Conservation (phyloP, 768 basidiomycete species). For the Boletus vinaceobasis region DNA sequence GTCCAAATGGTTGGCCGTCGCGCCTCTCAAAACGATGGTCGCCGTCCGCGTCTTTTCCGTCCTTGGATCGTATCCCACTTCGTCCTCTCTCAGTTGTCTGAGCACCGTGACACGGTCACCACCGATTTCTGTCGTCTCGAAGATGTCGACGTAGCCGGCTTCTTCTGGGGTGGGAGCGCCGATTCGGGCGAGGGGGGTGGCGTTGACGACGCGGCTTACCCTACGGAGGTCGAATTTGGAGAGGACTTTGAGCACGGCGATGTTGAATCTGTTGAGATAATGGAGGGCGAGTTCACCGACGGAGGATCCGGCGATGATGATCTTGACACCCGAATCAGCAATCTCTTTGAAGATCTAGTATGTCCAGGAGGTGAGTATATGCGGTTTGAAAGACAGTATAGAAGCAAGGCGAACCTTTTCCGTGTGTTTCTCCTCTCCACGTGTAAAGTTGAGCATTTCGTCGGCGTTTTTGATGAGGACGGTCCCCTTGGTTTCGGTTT, state of each 20-base stretch:
- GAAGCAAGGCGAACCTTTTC: slow-evolving; percentile 58
- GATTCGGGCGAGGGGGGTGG: slow-evolving; percentile 92
- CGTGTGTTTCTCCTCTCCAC: slow-evolving; percentile 93
- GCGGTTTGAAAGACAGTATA: background rate
- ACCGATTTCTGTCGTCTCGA: slow-evolving; percentile 94
- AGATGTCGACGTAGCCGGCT: slow-evolving; percentile 88
- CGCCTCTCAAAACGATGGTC: slow-evolving; percentile 93
- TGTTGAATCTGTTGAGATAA: slow-evolving; percentile 90
- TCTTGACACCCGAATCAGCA: slow-evolving; percentile 89
- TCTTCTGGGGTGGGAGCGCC: slow-evolving; percentile 97
- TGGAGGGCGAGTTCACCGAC: slow-evolving; percentile 96
- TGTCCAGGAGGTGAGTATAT: background rate
- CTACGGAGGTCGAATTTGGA: slow-evolving; percentile 97
- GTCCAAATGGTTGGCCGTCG: slow-evolving; percentile 90
- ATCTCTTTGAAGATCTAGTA: slow-evolving; percentile 94
- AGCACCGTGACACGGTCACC: slow-evolving; percentile 98
- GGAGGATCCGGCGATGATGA: slow-evolving; percentile 89
- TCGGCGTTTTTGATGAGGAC: slow-evolving; percentile 93
- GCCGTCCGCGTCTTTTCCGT: slow-evolving; percentile 83
- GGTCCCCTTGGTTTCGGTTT: slow-evolving; percentile 99
- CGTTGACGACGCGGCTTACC: slow-evolving; percentile 91
- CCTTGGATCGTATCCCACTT: slow-evolving; percentile 54
- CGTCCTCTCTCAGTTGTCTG: slow-evolving; percentile 70
- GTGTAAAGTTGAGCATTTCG: slow-evolving; percentile 96
- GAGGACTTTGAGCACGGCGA: slow-evolving; percentile 94